Base-by-base conservation (phyloP, 1,284 basidiomycete genomes). In the Rhodotorula sp. region DNA sequence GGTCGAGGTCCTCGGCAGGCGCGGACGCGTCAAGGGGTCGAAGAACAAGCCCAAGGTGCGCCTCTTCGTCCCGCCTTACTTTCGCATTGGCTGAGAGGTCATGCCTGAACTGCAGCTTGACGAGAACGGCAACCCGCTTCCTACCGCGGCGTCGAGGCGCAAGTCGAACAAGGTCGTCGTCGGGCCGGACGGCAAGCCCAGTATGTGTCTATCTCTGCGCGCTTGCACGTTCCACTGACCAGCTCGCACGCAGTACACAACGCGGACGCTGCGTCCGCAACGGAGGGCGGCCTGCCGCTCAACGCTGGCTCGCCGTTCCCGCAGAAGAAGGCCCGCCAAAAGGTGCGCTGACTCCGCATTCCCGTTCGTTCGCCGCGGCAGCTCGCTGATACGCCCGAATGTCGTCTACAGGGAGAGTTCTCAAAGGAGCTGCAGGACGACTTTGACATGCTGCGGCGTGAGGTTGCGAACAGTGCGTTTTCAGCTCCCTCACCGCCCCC, bases 371-470 rank as follows among this genome's bases (percentile, higher is more conserved):
- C n/a, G n/a, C n/a, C n/a, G n/a, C n/a, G n/a, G n/a, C n/a, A n/a
- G n/a, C n/a, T n/a, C n/a, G n/a, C n/a, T n/a, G n/a, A n/a, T n/a
- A n/a, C n/a, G n/a, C n/a, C n/a, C 9, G 32, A 22, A 1, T 0
- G 3, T 21, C 19, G 22, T 25, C 10, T n/a, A 8, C 84, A 86
- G 83, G 78, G 86, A 82, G 80, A 83, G 9, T 91, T 91, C 83
- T 86, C 89, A 68, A 86, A 89, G 0, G 87, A 88, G 34, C 82
- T 94, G 29, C 88, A 91, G 73, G 82, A 80, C 9, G 85, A 85
- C 2, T 84, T 93, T 57, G 86, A 88, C 46, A 84, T 85, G 34
- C 84, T 94, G 72, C 89, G 89, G 78, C 80, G 70, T 12, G 86
- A 87, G 39, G 88, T 91, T 39, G 84, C 84, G 22, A 85, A 86